These are phyloP conservation scores for Penicillium sp. DNA, from an alignment of 2,329 filamentous ascomycete species.

Conservation along the genomic window DNA sequence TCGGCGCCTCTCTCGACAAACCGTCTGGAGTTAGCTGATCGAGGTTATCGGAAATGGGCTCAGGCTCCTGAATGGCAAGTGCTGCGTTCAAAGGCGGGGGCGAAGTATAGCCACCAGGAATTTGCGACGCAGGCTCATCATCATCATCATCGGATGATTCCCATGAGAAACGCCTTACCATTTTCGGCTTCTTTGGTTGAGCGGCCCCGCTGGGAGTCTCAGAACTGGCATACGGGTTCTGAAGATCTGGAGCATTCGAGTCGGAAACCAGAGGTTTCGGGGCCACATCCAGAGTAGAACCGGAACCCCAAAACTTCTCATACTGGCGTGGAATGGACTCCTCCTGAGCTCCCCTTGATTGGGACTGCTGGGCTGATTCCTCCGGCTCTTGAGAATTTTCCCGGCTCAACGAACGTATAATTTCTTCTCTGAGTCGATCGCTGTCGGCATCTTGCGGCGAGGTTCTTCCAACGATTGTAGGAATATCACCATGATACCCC, in stretches of 20 bases:
- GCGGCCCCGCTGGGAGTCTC: slow-evolving; percentile 3
- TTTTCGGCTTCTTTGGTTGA: slow-evolving; percentile 19
- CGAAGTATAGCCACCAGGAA: slow-evolving; percentile 12
- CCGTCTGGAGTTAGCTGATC: neutral
- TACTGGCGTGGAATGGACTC: slow-evolving; percentile 35
- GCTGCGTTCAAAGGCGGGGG: slow-evolving; percentile 10
- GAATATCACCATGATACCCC: slow-evolving; percentile 21
- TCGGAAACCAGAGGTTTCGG: slow-evolving; percentile 15
- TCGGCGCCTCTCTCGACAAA: slow-evolving; percentile 4
- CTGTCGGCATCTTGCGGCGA: slow-evolving; percentile 40
- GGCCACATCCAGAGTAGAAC: slow-evolving; percentile 16
- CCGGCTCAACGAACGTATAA: slow-evolving; percentile 46
- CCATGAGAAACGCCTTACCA: slow-evolving; percentile 44
- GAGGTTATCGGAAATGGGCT: slow-evolving; percentile 9
- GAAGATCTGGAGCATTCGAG: slow-evolving; percentile 12
- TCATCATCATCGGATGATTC: slow-evolving; percentile 30
- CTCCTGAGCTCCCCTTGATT: slow-evolving; percentile 16
- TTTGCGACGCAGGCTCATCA: slow-evolving; percentile 13
- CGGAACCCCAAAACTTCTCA: slow-evolving; percentile 35
- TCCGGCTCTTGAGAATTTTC: slow-evolving; percentile 31
- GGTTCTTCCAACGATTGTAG: slow-evolving; percentile 33
- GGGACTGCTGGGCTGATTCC: slow-evolving; percentile 7
- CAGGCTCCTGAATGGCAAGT: slow-evolving; percentile 21
- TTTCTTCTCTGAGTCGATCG: slow-evolving; percentile 44
- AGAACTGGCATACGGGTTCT: slow-evolving; percentile 14